phyloP scores from a whole-genome alignment of 1,284 basidiomycete species.

The Cryptococcus sp. region DNA sequence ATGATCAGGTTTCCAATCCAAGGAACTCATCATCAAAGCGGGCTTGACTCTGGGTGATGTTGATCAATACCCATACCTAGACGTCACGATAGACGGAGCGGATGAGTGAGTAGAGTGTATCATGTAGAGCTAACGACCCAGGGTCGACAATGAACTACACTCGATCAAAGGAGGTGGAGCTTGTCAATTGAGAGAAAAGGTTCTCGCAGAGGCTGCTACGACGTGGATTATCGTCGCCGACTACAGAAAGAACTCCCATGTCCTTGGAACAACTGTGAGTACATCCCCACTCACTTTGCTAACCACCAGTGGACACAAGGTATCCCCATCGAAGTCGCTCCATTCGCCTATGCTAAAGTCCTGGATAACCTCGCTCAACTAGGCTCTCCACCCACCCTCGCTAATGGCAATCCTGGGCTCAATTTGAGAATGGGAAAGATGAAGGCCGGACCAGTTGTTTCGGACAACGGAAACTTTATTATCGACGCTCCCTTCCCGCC shows the following conservation, averaged over 20 bases:
- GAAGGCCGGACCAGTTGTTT: slow-evolving; percentile 77
- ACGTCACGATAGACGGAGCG: slow-evolving; percentile 95
- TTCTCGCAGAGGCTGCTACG: slow-evolving; percentile 90
- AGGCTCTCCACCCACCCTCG: slow-evolving; percentile 24
- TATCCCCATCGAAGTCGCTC: slow-evolving; percentile 92
- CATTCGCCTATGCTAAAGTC: slow-evolving; percentile 90
- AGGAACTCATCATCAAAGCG: slow-evolving; percentile 83
- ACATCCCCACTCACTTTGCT: background rate
- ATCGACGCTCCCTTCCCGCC: slow-evolving; percentile 83
- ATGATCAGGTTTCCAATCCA: slow-evolving; percentile 84
- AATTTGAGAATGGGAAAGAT: slow-evolving; percentile 68
- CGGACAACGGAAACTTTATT: slow-evolving; percentile 93
- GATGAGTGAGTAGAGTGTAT: slow-evolving; percentile 67
- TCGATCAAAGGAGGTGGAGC: slow-evolving; percentile 98
- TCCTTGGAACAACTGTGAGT: slow-evolving; percentile 76
- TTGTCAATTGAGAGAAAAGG: slow-evolving; percentile 95
- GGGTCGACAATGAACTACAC: slow-evolving; percentile 82
- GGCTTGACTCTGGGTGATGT: slow-evolving; percentile 84
- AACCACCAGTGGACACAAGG: slow-evolving; percentile 70
- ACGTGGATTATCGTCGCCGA: slow-evolving; percentile 96
- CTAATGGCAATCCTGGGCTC: slow-evolving; percentile 53
- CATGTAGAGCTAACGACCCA: slow-evolving; percentile 37
- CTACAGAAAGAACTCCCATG: slow-evolving; percentile 82
- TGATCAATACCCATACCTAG: slow-evolving; percentile 81
- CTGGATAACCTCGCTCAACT: slow-evolving; percentile 62